Conservation (phyloP, 352 stramenopile genomes). For the Globisporangium viniferum region DNA sequence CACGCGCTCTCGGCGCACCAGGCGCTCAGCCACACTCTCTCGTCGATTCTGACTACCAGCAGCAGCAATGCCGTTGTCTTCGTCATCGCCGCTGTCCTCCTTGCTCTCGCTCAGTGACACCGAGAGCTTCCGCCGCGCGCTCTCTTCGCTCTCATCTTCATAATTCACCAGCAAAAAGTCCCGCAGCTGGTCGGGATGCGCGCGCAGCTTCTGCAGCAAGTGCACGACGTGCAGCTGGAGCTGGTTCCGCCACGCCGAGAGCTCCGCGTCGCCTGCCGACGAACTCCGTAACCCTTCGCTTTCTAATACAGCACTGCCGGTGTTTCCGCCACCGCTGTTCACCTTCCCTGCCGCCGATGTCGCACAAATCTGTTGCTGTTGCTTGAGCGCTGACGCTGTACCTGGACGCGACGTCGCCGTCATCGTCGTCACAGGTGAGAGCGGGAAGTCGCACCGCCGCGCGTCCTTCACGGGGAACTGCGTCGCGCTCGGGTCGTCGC, state of each 20-base stretch:
- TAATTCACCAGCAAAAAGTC: constrained; percentile 31
- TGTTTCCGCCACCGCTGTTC: background rate
- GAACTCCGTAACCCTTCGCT: background rate
- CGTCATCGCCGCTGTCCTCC: constrained; percentile 5
- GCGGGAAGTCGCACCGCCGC: constrained; percentile 12
- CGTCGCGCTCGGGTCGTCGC: background rate
- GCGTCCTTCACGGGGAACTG: constrained; percentile 14
- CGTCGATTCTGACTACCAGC: background rate
- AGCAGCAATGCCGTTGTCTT: background rate
- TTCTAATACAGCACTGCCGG: background rate
- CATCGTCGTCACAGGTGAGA: constrained; percentile 11
- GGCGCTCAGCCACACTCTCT: constrained; percentile 3
- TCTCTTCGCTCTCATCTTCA: constrained; percentile 20
- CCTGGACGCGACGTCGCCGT: constrained; percentile 3
- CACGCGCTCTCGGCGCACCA: background rate
- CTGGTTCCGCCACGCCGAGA: constrained; percentile 30
- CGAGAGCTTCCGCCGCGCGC: constrained; percentile 4
- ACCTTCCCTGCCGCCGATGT: background rate
- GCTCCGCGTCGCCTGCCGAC: background rate
- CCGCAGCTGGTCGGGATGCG: constrained; percentile 30
- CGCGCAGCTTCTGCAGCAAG: constrained; percentile 40
- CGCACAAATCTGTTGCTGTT: background rate
- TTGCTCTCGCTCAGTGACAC: constrained; percentile 13
- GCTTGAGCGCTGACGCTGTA: constrained; percentile 2
- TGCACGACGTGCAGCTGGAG: constrained; percentile 43